phyloP scores from a whole-genome alignment of 768 basidiomycete genomes.

The Hemileccinum rubropunctum region DNA sequence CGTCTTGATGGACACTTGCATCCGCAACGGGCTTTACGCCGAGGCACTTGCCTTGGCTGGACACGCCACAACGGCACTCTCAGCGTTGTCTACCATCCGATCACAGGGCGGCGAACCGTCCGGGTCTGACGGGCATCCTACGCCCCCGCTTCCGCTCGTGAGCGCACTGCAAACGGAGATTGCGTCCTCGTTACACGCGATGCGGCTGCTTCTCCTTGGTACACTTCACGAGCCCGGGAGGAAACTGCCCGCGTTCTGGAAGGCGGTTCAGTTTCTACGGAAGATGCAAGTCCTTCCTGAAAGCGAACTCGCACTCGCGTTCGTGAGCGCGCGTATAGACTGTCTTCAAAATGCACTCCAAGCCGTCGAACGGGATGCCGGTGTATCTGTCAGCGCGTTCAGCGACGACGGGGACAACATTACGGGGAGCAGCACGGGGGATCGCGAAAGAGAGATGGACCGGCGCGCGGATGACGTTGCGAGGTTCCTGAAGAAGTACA shows the following conservation, averaged over 20 bases:
- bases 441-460: slow-evolving; percentile 46
- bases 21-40: slow-evolving; percentile 87
- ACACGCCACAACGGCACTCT: slow-evolving; percentile 58
- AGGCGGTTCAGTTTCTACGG: slow-evolving; percentile 83
- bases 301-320: slow-evolving; percentile 78
- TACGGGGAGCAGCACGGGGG: slow-evolving; percentile 22
- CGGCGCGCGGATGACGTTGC: slow-evolving; percentile 69
- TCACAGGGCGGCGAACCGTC: slow-evolving; percentile 35
- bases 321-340: slow-evolving; percentile 69
- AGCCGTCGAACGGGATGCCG: slow-evolving; percentile 43
- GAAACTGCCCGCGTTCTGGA: slow-evolving; percentile 88
- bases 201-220: slow-evolving; percentile 75
- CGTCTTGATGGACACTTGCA: slow-evolving; percentile 87
- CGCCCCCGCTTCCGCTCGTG: slow-evolving; percentile 24
- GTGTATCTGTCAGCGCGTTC: slow-evolving; percentile 31
- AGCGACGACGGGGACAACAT: slow-evolving; percentile 12
- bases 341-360: slow-evolving; percentile 61
- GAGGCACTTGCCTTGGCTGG: slow-evolving; percentile 85
- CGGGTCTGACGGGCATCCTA: slow-evolving; percentile 41
- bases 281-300: slow-evolving; percentile 76
- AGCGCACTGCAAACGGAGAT: slow-evolving; percentile 64
- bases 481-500: slow-evolving; percentile 78
- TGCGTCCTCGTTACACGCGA: slow-evolving; percentile 57
- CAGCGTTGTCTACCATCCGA: slow-evolving; percentile 35
- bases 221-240: slow-evolving; percentile 77